These are phyloP conservation scores for Coemansia sp. DNA, from an alignment of 192 early-diverging fungal species.

Conservation along the genomic window DNA sequence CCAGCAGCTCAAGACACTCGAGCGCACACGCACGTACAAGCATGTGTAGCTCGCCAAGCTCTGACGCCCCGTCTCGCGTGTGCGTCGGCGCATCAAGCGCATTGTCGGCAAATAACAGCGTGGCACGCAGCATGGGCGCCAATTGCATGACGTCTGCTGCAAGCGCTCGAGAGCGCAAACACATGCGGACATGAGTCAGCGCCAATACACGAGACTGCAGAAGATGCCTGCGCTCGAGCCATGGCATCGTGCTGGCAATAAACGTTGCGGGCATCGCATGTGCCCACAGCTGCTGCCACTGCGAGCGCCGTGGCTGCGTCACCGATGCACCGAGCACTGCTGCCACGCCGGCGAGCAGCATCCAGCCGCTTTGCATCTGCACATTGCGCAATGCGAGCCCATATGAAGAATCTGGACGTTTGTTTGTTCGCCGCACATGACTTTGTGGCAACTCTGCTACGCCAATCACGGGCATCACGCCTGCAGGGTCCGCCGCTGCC, in stretches of 20 bases:
- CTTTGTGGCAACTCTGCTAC: background rate
- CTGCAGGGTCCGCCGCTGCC: background rate
- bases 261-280: slow-evolving; percentile 38
- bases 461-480: slow-evolving; percentile 5
- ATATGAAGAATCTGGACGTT: background rate
- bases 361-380: slow-evolving; percentile 41
- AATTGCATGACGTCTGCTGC: background rate
- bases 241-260: slow-evolving; percentile 31
- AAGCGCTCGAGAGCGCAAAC: background rate
- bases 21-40: slow-evolving; percentile 31
- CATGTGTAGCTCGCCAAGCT: slow-evolving; percentile 13
- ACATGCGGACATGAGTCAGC: slow-evolving; percentile 11
- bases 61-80: slow-evolving; percentile 6
- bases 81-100: slow-evolving; percentile 44
- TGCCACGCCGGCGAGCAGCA: slow-evolving; percentile 25
- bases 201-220: slow-evolving; percentile 34
- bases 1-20: slow-evolving; percentile 23
- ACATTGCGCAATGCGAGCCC: slow-evolving; percentile 19
- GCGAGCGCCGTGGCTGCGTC: background rate
- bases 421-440: background rate
- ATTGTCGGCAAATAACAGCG: slow-evolving; percentile 47
- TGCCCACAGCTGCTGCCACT: slow-evolving; percentile 36
- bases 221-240: slow-evolving; percentile 20
- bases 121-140: slow-evolving; percentile 14
- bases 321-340: slow-evolving; percentile 12